Conservation (phyloP, 2,329 filamentous ascomycete species). For the Fusarium sterilihyphosum region DNA sequence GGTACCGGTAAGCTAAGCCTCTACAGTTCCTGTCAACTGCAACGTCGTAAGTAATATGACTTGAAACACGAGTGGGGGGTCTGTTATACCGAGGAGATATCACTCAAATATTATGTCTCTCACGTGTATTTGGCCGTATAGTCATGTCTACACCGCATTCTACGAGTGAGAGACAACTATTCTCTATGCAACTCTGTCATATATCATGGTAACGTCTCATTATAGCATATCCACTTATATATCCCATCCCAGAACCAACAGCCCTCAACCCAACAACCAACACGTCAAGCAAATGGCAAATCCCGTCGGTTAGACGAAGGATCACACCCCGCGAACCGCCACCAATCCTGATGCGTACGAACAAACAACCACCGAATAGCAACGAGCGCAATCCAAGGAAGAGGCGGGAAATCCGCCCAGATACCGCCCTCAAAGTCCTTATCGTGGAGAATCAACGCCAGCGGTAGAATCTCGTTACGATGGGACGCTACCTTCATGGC, state of each 20-base stretch:
- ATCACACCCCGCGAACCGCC: slow-evolving; percentile 49
- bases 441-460: slow-evolving; percentile 43
- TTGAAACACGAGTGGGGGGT: not conserved
- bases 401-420: slow-evolving; percentile 41
- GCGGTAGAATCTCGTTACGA: slow-evolving; percentile 35
- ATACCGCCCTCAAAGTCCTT: slow-evolving; percentile 41
- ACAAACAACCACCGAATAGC: slow-evolving; percentile 49
- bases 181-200: not conserved
- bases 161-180: not conserved
- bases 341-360: slow-evolving; percentile 49
- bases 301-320: slow-evolving; percentile 44
- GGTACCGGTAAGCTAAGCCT: not conserved
- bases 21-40: not conserved
- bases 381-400: slow-evolving; percentile 42
- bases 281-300: slow-evolving; percentile 48
- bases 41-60: not conserved
- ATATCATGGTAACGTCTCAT: not conserved
- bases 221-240: not conserved
- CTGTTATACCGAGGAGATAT: not conserved
- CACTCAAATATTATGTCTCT: not conserved
- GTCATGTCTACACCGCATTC: not conserved
- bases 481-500: slow-evolving; percentile 30
- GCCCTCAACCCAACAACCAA: not conserved
- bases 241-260: not conserved
- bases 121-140: not conserved